Evolutionary conservation across 1,284 basidiomycete genomes (phyloP), one percentile per base, ranked within the genome.

Genomic region (Pyrrhoderma noxium): DNA sequence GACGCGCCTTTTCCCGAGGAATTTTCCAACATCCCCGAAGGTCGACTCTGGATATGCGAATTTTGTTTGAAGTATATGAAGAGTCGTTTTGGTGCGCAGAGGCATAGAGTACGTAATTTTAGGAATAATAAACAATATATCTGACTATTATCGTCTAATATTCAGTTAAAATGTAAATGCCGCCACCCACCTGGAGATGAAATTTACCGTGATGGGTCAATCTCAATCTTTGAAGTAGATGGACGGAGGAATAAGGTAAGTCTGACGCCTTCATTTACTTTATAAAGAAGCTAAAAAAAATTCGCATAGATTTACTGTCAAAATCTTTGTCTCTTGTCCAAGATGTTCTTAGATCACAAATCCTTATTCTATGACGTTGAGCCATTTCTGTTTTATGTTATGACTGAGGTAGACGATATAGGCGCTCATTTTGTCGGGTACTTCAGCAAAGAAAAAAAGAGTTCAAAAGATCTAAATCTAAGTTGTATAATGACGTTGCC

Each of bases 401-500:
- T 97, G 72, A 90, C 94, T 2, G 90, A 97, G 66, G 77, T 81
- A 52, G 91, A 97, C 69, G 89, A 93, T 45, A 69, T 78, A 39
- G 96, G 95, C 4, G 89, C 92, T 22, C 87, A 90, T 45, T 99
- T 99, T 64, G 89, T 99, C 44, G 96, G 96, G 9, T 99, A 99
- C 68, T 99, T 98, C 66, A 93, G 89, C 68, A 99, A 99, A 68
- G 96, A 99, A 76, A 99, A 99, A 72, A 77, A 91, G 45, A 95
- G 90, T 65, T 85, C 89, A 48, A 92, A 93, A 68, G 89, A 95
- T 64, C 93, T 90, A 68, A 99, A 99, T 69, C 84, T 99, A 58
- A 96, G 92, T 68, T 99, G 96, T 72, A 99, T 99, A 66, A 97
- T 99, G 94, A 99, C 96, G 8, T 70, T 99, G 38, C 96, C 96